Percentiles rank a stretch among this genome's conserved stretches.
Conservation (phyloP, 2,329 filamentous ascomycete genomes). For the Beauveria scarabaeidicola region DNA sequence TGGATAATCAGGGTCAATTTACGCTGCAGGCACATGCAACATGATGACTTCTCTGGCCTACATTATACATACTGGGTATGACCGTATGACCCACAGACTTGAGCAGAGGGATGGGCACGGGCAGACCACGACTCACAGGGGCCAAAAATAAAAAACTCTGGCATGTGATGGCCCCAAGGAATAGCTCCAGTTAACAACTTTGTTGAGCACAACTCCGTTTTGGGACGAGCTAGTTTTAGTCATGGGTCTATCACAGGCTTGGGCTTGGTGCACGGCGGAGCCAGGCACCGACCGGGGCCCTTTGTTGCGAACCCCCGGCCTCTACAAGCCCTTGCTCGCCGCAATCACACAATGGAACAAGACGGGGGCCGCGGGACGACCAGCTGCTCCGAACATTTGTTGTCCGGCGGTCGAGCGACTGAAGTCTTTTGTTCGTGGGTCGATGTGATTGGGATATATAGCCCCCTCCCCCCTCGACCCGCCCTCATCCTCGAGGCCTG, state of each 20-base stretch:
- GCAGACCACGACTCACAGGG: not conserved
- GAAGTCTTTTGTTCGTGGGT: not conserved
- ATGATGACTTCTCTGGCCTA: not conserved
- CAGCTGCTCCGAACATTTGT: not conserved
- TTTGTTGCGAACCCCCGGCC: not conserved
- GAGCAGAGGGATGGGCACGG: not conserved
- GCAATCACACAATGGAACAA: not conserved
- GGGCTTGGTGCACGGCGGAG: not conserved
- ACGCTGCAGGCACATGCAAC: not conserved
- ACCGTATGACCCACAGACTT: slow-evolving; percentile 4
- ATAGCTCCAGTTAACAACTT: not conserved
- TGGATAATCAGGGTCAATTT: not conserved
- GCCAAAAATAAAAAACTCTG: not conserved
- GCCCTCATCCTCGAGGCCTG: not conserved
- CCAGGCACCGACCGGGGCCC: not conserved
- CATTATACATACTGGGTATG: no score
- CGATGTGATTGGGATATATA: slow-evolving; percentile 4
- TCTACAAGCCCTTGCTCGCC: not conserved
- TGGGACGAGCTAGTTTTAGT: not conserved
- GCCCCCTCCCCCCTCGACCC: not conserved
- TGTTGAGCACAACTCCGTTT: not conserved
- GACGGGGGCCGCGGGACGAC: slow-evolving; percentile 3
- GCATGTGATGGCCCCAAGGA: slow-evolving; percentile 1
- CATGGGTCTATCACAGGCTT: not conserved
- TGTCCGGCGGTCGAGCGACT: not conserved